Evolutionary conservation across 1,284 basidiomycete genomes (phyloP).

Genomic region (Microbotryomycetes sp.): DNA sequence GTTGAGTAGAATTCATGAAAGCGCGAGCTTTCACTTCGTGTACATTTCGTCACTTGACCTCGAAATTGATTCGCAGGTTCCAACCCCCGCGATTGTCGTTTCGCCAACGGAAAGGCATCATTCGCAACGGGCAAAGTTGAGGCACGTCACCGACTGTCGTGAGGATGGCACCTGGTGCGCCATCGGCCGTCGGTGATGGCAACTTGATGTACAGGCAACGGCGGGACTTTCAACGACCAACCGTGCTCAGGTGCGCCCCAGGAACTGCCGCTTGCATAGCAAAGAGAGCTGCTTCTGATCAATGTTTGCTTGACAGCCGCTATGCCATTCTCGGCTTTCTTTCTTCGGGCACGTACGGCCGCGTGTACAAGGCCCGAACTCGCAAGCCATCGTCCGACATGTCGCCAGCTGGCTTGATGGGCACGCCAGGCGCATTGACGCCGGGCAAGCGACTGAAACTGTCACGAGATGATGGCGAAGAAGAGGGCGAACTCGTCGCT

Average conservation of each 20-base stretch:
- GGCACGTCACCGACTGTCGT: too few relatives aligned
- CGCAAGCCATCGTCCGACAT: constrained; percentile 19
- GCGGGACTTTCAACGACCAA: constrained; percentile 30
- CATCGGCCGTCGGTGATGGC: background rate
- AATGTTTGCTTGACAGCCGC: background rate
- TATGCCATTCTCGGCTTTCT: constrained; percentile 95
- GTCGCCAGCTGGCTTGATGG: constrained; percentile 26
- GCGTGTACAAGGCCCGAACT: constrained; percentile 88
- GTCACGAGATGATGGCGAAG: constrained; percentile 50
- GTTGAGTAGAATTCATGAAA: too few relatives aligned
- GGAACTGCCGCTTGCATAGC: background rate
- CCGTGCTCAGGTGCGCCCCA: constrained; percentile 18
- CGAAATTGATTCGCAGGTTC: too few relatives aligned
- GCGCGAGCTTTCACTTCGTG: too few relatives aligned
- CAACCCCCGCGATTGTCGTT: too few relatives aligned
- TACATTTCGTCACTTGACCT: too few relatives aligned
- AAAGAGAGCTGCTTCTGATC: background rate
- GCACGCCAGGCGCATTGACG: constrained; percentile 23
- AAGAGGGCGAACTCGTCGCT: constrained; percentile 63
- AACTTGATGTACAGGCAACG: constrained; percentile 10
- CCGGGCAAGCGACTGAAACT: constrained; percentile 28
- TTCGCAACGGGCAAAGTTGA: too few relatives aligned
- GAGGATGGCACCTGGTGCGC: background rate
- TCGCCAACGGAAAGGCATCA: too few relatives aligned
- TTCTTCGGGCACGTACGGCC: constrained; percentile 93